Evolutionary conservation across 441 rosid genomes (phyloP).

Genomic region (Lagerstroemia fauriei): DNA sequence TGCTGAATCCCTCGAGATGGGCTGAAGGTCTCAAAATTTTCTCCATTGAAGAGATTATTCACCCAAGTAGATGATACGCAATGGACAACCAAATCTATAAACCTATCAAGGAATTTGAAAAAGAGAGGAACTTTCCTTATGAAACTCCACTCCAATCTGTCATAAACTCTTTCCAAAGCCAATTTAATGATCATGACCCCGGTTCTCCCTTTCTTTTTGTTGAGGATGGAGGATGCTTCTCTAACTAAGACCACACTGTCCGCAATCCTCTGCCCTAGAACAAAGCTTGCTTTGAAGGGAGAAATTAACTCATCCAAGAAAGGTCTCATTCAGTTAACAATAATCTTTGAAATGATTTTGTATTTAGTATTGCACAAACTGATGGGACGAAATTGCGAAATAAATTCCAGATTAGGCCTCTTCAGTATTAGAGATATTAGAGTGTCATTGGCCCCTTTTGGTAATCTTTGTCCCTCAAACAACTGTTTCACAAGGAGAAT

Average conservation of each 20-base stretch:
- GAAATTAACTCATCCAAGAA: neutral
- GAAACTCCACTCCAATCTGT: neutral
- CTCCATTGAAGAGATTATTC: neutral
- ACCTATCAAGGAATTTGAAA: neutral
- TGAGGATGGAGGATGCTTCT: neutral
- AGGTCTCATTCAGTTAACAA: neutral
- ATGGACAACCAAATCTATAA: neutral
- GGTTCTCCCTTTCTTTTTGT: neutral
- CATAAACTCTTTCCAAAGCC: neutral
- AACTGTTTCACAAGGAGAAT: too few relatives aligned
- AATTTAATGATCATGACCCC: neutral
- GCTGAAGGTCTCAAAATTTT: accelerated
- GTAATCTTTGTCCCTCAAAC: too few relatives aligned
- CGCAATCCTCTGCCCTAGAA: neutral
- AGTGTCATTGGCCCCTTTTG: too few relatives aligned
- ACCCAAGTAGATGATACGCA: neutral
- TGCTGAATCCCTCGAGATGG: neutral
- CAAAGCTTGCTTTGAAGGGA: neutral
- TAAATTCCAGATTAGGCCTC: neutral
- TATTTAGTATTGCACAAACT: neutral
- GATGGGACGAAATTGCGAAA: neutral
- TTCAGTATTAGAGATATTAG: too few relatives aligned
- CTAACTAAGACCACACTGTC: neutral
- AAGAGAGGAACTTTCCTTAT: neutral
- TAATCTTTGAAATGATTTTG: neutral